These are phyloP conservation scores for Pseudocercospora fuligena DNA, from an alignment of 2,329 filamentous ascomycete genomes.

Conservation along the genomic window DNA sequence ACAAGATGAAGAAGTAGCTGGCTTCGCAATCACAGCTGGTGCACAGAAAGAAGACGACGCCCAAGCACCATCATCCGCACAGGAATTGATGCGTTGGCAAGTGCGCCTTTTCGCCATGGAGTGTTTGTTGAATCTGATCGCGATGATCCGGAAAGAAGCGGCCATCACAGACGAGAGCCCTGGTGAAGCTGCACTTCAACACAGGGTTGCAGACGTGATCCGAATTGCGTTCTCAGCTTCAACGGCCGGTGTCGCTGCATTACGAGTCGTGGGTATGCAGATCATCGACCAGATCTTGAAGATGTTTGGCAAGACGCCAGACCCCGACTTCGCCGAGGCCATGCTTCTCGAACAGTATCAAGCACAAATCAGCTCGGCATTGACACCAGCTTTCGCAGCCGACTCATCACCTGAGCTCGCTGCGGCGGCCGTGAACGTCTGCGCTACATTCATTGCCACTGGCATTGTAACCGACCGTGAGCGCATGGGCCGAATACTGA, in stretches of 20 bases:
- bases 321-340: slow-evolving; percentile 96
- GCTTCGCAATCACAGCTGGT: slow-evolving; percentile 79
- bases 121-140: slow-evolving; percentile 81
- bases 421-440: slow-evolving; percentile 94
- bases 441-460: slow-evolving; percentile 95
- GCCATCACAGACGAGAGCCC: slow-evolving; percentile 77
- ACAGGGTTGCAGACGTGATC: slow-evolving; percentile 86
- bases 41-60: slow-evolving; percentile 53
- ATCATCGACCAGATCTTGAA: slow-evolving; percentile 93
- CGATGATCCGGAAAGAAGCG: slow-evolving; percentile 77
- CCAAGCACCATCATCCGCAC: slow-evolving; percentile 56
- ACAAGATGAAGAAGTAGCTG: slow-evolving; percentile 94
- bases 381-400: slow-evolving; percentile 93
- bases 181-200: slow-evolving; percentile 78
- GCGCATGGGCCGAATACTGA: slow-evolving; percentile 97
- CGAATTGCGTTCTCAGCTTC: slow-evolving; percentile 97
- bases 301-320: slow-evolving; percentile 93
- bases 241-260: slow-evolving; percentile 86
- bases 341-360: slow-evolving; percentile 98
- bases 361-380: slow-evolving; percentile 93
- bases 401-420: slow-evolving; percentile 96
- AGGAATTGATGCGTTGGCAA: slow-evolving; percentile 93
- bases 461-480: slow-evolving; percentile 97
- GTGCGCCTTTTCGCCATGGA: slow-evolving; percentile 92
- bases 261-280: slow-evolving; percentile 87